These are phyloP conservation scores for Pyrus communis DNA, from an alignment of 306 rosid genomes.

Conservation along the genomic window DNA sequence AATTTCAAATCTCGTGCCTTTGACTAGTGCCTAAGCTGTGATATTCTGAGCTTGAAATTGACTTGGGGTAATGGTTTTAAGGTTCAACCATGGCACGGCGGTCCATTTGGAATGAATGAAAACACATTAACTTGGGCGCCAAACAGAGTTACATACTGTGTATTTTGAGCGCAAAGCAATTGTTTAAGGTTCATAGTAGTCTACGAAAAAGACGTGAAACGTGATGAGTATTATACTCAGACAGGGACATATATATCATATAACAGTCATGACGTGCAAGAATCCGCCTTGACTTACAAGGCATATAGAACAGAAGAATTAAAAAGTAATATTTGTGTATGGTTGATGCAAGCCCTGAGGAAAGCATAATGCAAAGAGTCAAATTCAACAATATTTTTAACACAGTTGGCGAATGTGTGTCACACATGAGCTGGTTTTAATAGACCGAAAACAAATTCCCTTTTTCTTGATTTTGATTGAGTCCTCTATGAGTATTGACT, in stretches of 20 bases:
- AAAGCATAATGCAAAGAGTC: neutral
- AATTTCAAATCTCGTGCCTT: neutral
- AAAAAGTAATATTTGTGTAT: neutral
- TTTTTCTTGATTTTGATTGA: neutral
- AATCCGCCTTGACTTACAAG: neutral
- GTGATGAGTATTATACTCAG: too few relatives aligned
- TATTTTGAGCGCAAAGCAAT: neutral
- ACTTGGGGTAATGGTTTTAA: slow-evolving; percentile 28
- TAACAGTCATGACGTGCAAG: too few relatives aligned
- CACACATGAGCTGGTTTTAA: neutral
- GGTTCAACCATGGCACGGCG: slow-evolving; percentile 1
- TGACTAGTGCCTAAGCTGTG: neutral
- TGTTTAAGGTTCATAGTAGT: neutral
- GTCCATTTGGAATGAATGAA: slow-evolving; percentile 13
- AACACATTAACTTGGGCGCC: slow-evolving; percentile 9
- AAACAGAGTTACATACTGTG: neutral
- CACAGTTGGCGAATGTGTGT: neutral
- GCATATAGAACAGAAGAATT: neutral
- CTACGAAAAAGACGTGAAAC: too few relatives aligned
- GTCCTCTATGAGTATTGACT: neutral
- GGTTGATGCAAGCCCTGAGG: slow-evolving; percentile 9
- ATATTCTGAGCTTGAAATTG: slow-evolving; percentile 4
- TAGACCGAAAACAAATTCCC: neutral
- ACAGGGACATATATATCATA: too few relatives aligned
- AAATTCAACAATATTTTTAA: slow-evolving; percentile 1